phyloP scores from a whole-genome alignment of 768 basidiomycete species.

The Serendipita sp. region DNA sequence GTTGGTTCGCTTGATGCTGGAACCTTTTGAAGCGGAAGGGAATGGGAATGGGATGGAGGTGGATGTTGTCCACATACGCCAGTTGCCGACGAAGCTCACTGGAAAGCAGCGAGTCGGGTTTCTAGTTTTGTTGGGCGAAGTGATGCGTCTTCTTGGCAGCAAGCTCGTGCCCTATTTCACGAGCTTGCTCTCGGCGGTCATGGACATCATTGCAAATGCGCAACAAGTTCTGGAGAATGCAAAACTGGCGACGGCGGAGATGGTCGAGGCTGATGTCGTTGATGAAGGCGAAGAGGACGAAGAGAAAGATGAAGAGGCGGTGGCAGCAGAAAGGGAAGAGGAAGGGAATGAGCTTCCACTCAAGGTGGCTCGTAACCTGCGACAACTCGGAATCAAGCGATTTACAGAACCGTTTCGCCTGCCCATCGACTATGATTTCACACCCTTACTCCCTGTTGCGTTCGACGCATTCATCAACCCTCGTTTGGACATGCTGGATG shows the following conservation, averaged over 20 bases:
- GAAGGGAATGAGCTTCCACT: background rate
- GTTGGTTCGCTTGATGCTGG: constrained; percentile 77
- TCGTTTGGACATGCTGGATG: constrained; percentile 54
- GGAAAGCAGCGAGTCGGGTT: constrained; percentile 67
- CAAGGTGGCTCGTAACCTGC: background rate
- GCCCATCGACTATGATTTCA: constrained; percentile 58
- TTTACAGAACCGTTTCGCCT: constrained; percentile 48
- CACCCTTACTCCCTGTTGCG: constrained; percentile 46
- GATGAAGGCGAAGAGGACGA: constrained; percentile 24
- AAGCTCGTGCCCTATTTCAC: constrained; percentile 59
- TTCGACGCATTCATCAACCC: constrained; percentile 69
- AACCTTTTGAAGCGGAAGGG: constrained; percentile 32
- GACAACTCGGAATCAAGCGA: background rate
- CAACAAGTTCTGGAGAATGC: constrained; percentile 25
- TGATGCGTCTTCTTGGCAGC: constrained; percentile 67
- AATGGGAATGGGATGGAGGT: constrained; percentile 19
- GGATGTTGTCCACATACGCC: constrained; percentile 19
- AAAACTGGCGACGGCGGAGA: constrained; percentile 9
- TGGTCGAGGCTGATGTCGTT: constrained; percentile 23
- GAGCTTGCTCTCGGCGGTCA: constrained; percentile 47
- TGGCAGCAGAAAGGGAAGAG: background rate
- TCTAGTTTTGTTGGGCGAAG: constrained; percentile 68
- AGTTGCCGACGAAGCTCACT: constrained; percentile 15
- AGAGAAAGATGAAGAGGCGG: constrained; percentile 22
- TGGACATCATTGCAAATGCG: constrained; percentile 49